Evolutionary conservation across 75 land plant genomes (phyloP), one percentile per base, ranked within the genome.

Genomic region (Pinus taeda): DNA sequence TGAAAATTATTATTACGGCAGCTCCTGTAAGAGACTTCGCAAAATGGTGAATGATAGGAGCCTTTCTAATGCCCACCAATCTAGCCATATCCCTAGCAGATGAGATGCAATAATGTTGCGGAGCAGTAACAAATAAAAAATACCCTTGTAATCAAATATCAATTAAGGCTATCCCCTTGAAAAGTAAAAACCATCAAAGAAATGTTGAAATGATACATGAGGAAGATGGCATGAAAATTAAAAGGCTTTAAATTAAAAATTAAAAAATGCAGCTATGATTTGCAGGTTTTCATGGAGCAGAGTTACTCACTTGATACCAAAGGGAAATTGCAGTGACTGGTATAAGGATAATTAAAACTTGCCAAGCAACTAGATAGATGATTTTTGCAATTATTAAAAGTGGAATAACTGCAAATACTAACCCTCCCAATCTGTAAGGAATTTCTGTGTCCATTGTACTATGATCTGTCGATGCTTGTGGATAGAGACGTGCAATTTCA

Each of bases 21-120:
- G 87, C 86, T 42, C 98, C 96, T 4, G 84, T 9, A 0, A 95
- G 65, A 3, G 98, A 77, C 84, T 95, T 92, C 3, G 90, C 85
- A 57, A 91, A 86, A 62, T 95, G 94, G 74, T 95, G 94, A 24
- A 95, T 76, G 33, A 93, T 82, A 49, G 98, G 98, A 74, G 93
- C 88, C 81, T n/a, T 90, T 36, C 82, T 76, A 12, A n/a, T n/a
- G 24, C 89, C 85, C 33, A 85, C 86, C 80, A 93, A 73, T 58
- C 97, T 81, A 7, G 94, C 88, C 55, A 96, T 77, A 67, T 96
- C 97, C 78, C 98, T 85, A 5, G 90, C 92, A n/a, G 94, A 81
- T 37, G 81, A 59, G 20, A 91, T 91, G 83, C 91, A 93, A 78
- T 88, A 93, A 37, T 73, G 79, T 94, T 95, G 93, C 71, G 77